These are phyloP conservation scores for Elsinoe necatrix DNA, from an alignment of 2,329 filamentous ascomycete species.

Conservation along the genomic window DNA sequence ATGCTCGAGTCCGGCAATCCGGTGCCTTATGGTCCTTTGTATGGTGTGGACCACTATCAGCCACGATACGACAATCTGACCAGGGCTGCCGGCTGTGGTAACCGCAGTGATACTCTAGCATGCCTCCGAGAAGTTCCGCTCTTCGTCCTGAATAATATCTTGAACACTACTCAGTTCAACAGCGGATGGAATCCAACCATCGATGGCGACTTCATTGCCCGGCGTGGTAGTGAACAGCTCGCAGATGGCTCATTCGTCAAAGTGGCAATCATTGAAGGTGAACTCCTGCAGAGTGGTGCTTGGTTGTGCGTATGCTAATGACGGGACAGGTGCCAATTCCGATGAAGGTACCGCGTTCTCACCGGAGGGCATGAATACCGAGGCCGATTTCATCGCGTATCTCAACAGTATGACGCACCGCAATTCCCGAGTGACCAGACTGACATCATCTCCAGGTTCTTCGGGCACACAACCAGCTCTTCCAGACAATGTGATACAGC, in stretches of 20 bases:
- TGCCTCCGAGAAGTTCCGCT: constrained; percentile 51
- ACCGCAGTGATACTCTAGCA: constrained; percentile 48
- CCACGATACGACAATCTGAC: constrained; percentile 57
- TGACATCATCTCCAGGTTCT: neutral
- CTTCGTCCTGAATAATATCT: constrained; percentile 23
- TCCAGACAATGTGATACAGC: constrained; percentile 25
- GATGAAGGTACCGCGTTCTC: constrained; percentile 57
- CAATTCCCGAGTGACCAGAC: neutral
- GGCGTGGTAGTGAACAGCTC: constrained; percentile 47
- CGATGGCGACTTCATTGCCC: constrained; percentile 50
- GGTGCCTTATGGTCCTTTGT: constrained; percentile 24
- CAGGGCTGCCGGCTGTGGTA: constrained; percentile 49
- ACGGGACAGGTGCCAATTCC: constrained; percentile 41
- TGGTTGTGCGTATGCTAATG: neutral
- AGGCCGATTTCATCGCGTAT: constrained; percentile 41
- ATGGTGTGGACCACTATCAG: constrained; percentile 38
- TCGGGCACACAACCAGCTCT: constrained; percentile 19
- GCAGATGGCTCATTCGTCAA: constrained; percentile 52
- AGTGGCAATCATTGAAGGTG: constrained; percentile 51
- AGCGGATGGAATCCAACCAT: constrained; percentile 37
- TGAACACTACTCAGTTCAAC: constrained; percentile 29
- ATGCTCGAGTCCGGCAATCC: constrained; percentile 40
- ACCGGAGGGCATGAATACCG: constrained; percentile 46
- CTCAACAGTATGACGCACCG: constrained; percentile 27
- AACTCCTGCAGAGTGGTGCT: neutral